These are phyloP conservation scores for Artemisia argyi DNA, from an alignment of 129 eudicot species.

Conservation along the genomic window DNA sequence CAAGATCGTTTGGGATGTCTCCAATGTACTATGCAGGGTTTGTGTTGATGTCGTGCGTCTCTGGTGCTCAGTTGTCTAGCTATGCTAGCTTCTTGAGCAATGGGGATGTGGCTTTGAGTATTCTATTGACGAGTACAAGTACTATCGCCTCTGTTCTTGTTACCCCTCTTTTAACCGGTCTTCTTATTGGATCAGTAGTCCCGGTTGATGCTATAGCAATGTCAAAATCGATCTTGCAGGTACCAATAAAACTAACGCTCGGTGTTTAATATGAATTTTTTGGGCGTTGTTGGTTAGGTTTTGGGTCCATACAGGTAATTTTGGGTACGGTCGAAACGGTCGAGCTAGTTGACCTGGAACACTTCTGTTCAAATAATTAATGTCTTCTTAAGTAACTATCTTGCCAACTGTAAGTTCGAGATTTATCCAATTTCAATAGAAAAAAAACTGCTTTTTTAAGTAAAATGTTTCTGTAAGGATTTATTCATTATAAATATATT, in stretches of 20 bases:
- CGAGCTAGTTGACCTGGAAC: not conserved
- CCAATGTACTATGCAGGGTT: constrained; percentile 84
- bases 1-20: constrained; percentile 75
- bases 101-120: constrained; percentile 94
- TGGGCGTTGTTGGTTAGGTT: not conserved
- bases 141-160: constrained; percentile 89
- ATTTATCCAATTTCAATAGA: not conserved
- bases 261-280: not conserved
- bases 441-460: not conserved
- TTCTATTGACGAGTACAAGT: constrained; percentile 84
- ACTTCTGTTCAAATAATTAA: not conserved
- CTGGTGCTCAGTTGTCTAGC: constrained; percentile 96
- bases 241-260: constrained; percentile 13
- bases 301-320: not conserved
- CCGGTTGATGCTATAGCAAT: constrained; percentile 97
- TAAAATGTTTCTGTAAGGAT: not conserved
- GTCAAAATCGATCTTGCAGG: constrained; percentile 99
- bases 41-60: constrained; percentile 87
- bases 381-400: not conserved
- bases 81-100: constrained; percentile 96
- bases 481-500: not conserved
- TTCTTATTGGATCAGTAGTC: constrained; percentile 93
- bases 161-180: constrained; percentile 91
- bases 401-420: not conserved
- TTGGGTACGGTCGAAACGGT: not conserved